Percentiles rank a stretch among this genome's conserved stretches.
phyloP scores from a whole-genome alignment of 2,329 filamentous ascomycete genomes.

The Diaporthe amygdali region DNA sequence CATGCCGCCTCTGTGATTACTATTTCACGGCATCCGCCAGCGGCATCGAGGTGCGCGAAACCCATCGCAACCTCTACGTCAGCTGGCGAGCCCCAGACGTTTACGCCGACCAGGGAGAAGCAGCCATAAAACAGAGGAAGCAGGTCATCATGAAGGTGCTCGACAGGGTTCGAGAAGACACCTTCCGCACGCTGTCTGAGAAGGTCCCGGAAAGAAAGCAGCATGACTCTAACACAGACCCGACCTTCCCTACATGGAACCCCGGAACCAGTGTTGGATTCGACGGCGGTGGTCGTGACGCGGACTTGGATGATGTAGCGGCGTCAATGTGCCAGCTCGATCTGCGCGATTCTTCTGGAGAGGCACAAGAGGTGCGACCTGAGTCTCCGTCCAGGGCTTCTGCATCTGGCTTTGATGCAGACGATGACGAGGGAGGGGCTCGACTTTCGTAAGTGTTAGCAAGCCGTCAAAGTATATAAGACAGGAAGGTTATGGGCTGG shows the following conservation, averaged over 20 bases:
- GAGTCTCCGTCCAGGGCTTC: not conserved
- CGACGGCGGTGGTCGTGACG: not conserved
- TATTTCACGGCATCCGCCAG: slow-evolving; percentile 39
- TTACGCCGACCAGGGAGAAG: slow-evolving; percentile 15
- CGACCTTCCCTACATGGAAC: not conserved
- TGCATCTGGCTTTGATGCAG: not conserved
- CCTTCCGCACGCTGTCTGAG: slow-evolving; percentile 33
- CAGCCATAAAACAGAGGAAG: slow-evolving; percentile 23
- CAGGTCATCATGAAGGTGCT: slow-evolving; percentile 34
- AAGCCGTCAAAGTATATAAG: not conserved
- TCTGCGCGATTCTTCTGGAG: not conserved
- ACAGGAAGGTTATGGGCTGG: not conserved
- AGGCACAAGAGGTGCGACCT: not conserved
- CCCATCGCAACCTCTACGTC: slow-evolving; percentile 44
- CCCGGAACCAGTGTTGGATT: not conserved
- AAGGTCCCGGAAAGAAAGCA: slow-evolving; percentile 33
- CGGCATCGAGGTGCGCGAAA: slow-evolving; percentile 34
- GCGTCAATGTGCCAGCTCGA: not conserved
- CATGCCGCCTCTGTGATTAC: slow-evolving; percentile 43
- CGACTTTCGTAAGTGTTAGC: not conserved
- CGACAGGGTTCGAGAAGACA: slow-evolving; percentile 33
- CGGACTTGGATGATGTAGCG: not conserved
- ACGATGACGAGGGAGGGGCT: not conserved
- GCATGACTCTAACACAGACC: slow-evolving; percentile 39
- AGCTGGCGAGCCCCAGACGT: slow-evolving; percentile 45